A percentile compares a stretch with the other conserved stretches of the same genome.
These are phyloP conservation scores for Hygrocybe coccinea DNA, from an alignment of 768 basidiomycete genomes.

Conservation along the genomic window DNA sequence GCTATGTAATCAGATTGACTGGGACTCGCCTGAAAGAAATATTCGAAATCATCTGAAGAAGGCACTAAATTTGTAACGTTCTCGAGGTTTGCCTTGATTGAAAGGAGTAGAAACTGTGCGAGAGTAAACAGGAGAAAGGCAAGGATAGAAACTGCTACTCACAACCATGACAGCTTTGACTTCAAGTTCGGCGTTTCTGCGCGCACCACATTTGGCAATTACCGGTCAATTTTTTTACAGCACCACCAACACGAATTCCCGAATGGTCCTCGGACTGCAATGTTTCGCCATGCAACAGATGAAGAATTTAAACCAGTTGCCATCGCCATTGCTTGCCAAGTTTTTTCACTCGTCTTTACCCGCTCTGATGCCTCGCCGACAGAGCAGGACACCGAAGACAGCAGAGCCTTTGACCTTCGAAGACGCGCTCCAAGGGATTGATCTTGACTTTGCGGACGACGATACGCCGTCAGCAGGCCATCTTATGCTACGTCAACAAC, in stretches of 20 bases:
- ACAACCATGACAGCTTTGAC: conserved; percentile 63
- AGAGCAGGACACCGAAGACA: neutral
- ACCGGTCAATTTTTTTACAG: too few species aligned
- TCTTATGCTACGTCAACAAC: conserved; percentile 65
- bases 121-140: conserved; percentile 10
- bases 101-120: conserved; percentile 44
- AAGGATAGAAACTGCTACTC: conserved; percentile 24
- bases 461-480: conserved; percentile 34
- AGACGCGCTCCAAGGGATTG: neutral
- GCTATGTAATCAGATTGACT: neutral
- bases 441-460: neutral
- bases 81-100: conserved; percentile 77
- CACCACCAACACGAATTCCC: too few species aligned
- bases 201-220: too few species aligned
- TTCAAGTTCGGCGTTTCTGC: too few species aligned
- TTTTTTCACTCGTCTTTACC: neutral
- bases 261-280: too few species aligned
- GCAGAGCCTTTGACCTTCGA: neutral
- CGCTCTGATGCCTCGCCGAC: neutral
- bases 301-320: neutral
- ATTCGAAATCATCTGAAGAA: conserved; percentile 65
- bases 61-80: conserved; percentile 69
- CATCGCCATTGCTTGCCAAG: neutral
- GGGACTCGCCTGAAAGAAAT: conserved; percentile 64
- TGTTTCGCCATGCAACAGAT: too few species aligned